These are phyloP conservation scores for Suillus subalutaceus DNA, from an alignment of 768 basidiomycete species.

Conservation along the genomic window DNA sequence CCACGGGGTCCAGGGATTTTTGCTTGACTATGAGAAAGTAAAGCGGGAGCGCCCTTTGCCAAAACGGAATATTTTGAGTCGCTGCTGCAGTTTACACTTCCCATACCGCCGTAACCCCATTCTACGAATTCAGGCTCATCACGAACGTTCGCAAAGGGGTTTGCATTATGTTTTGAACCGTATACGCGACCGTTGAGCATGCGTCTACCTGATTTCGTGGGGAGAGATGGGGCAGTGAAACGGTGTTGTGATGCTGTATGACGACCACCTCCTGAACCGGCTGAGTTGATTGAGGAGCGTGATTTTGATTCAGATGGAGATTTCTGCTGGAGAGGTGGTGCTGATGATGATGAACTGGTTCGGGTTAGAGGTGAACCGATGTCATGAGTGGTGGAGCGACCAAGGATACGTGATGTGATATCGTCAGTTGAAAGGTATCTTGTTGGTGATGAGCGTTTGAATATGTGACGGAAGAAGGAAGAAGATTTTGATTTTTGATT, in stretches of 20 bases:
- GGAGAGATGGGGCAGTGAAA: conserved; percentile 12
- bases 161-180: conserved; percentile 51
- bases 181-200: conserved; percentile 91
- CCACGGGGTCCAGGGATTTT: conserved; percentile 30
- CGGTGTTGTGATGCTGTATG: conserved; percentile 21
- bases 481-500: background rate
- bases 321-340: background rate
- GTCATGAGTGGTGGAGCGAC: background rate
- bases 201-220: conserved; percentile 42
- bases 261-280: conserved; percentile 35
- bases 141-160: conserved; percentile 65
- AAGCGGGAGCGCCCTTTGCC: background rate
- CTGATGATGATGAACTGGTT: background rate
- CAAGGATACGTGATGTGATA: conserved; percentile 33
- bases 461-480: background rate
- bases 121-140: conserved; percentile 85
- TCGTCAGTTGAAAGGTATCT: conserved; percentile 26
- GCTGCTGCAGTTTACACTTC: conserved; percentile 44
- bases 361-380: background rate
- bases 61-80: conserved; percentile 15
- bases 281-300: conserved; percentile 25
- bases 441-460: conserved; percentile 6
- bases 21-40: conserved; percentile 7
- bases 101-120: conserved; percentile 92
- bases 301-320: conserved; percentile 13